Evolutionary conservation across 352 stramenopile species (phyloP), one percentile per base, ranked within the genome.

Genomic region (Phytopythium montanum): DNA sequence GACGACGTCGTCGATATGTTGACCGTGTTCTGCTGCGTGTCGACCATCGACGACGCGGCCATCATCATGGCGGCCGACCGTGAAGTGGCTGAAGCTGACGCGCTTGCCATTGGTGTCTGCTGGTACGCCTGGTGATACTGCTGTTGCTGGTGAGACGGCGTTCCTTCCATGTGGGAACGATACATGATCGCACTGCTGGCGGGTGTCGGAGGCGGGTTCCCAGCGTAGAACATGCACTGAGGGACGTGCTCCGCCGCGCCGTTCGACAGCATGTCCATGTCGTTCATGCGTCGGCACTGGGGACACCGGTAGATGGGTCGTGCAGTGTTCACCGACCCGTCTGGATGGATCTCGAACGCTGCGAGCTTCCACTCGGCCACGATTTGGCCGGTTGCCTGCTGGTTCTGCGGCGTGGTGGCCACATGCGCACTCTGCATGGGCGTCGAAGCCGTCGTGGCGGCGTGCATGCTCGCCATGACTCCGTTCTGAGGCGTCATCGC

Each of bases 301-400:
- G 76, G 75, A 57, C 83, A 92, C 21, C 83, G 83, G 62, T 92
- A 92, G 67, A 92, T 92, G 18, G 83, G 83, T 3, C 80, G 71
- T 48, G 75, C 72, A 12, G 82, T 70, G 56, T 92, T 88, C 45
- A 79, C 71, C 6, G 78, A 76, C 14, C 85, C 85, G 55, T 95
- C 81, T 0, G 70, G 58, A 52, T 91, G 70, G 34, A 92, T 90
- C 62, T 95, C 82, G 69, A 91, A 95, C 34, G 77, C 85, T 21
- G 70, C 73, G n/a, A 92, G 74, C 34, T 79, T 78, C 83, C 83
- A 95, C 60, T 95, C 85, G 21, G 84, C 60, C 3, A 56, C 52
- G 31, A 64, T 66, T 25, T 70, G 62, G 28, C 64, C 68, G 48
- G 61, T 53, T 12, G n/a, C 56, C 46, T 67, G 67, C 38, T 72